These are phyloP conservation scores for Solanum verrucosum DNA, from an alignment of 257 asterid species.

Conservation along the genomic window DNA sequence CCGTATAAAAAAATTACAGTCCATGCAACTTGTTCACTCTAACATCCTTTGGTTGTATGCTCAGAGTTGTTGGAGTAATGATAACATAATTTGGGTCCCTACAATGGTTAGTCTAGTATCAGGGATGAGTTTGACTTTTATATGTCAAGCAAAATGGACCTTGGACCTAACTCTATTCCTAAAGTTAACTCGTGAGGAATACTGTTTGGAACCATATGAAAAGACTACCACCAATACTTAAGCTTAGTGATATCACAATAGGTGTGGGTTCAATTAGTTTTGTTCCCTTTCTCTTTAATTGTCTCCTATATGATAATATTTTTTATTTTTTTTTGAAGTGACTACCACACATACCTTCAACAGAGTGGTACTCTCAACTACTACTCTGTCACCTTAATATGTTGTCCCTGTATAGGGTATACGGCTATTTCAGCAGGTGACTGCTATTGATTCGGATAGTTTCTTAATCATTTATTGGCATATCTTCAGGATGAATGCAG, in stretches of 20 bases:
- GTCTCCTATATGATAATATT: neutral
- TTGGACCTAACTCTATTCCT: neutral
- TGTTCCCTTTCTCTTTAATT: neutral
- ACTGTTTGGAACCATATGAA: neutral
- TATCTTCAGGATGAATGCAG: slow-evolving; percentile 74
- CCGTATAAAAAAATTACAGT: neutral
- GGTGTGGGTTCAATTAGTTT: neutral
- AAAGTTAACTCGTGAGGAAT: neutral
- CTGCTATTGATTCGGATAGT: neutral
- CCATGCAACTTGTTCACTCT: neutral
- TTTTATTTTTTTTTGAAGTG: neutral
- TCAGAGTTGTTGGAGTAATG: neutral
- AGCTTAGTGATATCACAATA: neutral
- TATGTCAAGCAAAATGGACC: neutral
- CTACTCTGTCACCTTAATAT: neutral
- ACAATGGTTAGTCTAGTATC: neutral
- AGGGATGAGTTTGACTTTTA: neutral
- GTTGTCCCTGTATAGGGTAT: neutral
- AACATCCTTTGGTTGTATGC: neutral
- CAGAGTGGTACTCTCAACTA: neutral
- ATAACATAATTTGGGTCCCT: neutral
- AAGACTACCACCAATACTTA: neutral
- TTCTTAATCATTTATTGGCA: neutral
- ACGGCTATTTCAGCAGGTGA: neutral
- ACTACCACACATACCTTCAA: neutral